Evolutionary conservation across 2,329 filamentous ascomycete genomes (phyloP), one percentile per base, ranked within the genome.

Genomic region (Epichloe elymi): DNA sequence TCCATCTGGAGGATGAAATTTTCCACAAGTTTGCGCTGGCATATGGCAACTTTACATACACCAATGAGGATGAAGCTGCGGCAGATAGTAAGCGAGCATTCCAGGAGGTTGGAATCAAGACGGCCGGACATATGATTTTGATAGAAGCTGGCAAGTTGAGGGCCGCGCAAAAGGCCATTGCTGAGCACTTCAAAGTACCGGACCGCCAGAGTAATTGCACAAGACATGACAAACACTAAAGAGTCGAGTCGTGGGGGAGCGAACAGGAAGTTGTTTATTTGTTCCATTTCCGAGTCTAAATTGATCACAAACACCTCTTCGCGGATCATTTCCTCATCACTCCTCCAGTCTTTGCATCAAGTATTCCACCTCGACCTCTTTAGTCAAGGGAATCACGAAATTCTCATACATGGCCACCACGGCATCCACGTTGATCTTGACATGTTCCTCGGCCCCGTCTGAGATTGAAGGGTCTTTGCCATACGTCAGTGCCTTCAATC

Each of bases 351-450:
- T 79, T 69, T 97, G 88, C 88, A 98, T 95, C 59, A 98, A 74
- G 66, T 98, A 98, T 61, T 98, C 93, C 10, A 98, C 89, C 74
- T 98, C 93, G 40, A 98, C 91, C 56, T 89, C 85, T 69, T 98
- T 98, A n/a, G 93, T 98, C 66, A 97, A 70, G 0, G 93, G 93
- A 59, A 98, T 98, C 54, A 98, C 90, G 69, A 86, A 87, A 66
- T 95, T 80, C 76, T 82, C 81, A 71, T 95, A 95, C 85, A 95
- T 91, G 56, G 78, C 75, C 48, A 95, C 88, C 23, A 95, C 88
- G 1, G 90, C 90, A 54, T 97, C 88, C 2, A 86, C 87, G 63
- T 97, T 83, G 62, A 98, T 94, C 76, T 97, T 97, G 57, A 73
- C 74, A 51, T 74, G 72, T n/a, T 74, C 76, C 15, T 76, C 72